Evolutionary conservation across 495 filamentous ascomycete species (phyloP).

Genomic region (Lineolata rhizophorae): DNA sequence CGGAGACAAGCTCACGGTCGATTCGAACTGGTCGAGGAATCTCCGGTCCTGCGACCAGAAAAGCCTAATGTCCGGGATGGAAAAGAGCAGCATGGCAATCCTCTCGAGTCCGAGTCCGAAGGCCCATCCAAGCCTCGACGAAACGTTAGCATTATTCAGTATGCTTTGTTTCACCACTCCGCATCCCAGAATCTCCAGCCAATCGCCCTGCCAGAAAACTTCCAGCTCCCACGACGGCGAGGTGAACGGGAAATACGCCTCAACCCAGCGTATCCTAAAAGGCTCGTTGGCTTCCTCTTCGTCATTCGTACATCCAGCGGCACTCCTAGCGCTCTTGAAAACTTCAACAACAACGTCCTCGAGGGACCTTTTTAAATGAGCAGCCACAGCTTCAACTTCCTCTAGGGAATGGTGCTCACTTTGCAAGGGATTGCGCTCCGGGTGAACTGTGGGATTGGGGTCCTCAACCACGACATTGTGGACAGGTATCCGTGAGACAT

Average conservation of each 20-base stretch:
- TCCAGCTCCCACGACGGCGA: conserved; percentile 90
- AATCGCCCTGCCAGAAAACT: conserved; percentile 82
- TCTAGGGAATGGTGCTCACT: conserved; percentile 38
- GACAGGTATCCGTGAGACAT: conserved; percentile 52
- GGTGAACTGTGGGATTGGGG: conserved; percentile 56
- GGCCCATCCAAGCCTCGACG: conserved; percentile 71
- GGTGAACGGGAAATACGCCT: conserved; percentile 94
- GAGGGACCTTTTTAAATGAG: conserved; percentile 74
- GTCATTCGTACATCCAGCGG: too few relatives aligned
- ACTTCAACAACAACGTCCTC: conserved; percentile 78
- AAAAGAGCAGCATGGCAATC: conserved; percentile 90
- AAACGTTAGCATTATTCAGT: conserved; percentile 51
- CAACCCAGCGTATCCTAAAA: conserved; percentile 75
- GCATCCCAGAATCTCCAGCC: conserved; percentile 86
- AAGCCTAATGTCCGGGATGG: conserved; percentile 88
- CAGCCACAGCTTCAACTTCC: conserved; percentile 63
- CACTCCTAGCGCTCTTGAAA: conserved; percentile 24
- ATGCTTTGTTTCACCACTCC: conserved; percentile 75
- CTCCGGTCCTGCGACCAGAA: conserved; percentile 80
- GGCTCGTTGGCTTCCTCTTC: conserved; percentile 33
- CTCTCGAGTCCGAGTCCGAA: conserved; percentile 86
- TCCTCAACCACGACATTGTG: conserved; percentile 63
- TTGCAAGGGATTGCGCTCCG: conserved; percentile 71
- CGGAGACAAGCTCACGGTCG: conserved; percentile 25
- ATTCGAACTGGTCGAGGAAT: conserved; percentile 60